Conservation (phyloP, 495 filamentous ascomycete genomes). For the Schizothecium vesticola region DNA sequence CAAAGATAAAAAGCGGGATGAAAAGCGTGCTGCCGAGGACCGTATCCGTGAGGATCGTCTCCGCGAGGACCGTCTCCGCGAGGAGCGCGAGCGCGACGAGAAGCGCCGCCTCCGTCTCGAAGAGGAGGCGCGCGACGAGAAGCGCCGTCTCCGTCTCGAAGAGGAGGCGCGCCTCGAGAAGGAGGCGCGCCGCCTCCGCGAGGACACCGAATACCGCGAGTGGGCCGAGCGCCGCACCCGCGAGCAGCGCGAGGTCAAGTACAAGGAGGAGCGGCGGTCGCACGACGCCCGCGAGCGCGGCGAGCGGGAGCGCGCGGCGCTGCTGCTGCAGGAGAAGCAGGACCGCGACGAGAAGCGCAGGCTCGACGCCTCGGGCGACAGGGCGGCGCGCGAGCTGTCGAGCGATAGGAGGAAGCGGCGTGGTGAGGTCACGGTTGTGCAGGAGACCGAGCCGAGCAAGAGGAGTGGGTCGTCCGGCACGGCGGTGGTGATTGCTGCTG, state of each 20-base stretch:
- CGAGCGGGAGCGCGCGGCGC: constrained; percentile 12
- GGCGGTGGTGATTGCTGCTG: neutral
- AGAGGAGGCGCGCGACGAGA: constrained; percentile 15
- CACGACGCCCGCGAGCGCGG: constrained; percentile 21
- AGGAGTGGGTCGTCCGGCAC: neutral
- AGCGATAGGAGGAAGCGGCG: constrained; percentile 19
- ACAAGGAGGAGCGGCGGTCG: constrained; percentile 19
- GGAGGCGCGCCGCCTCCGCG: constrained; percentile 12
- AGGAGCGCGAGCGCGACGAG: neutral
- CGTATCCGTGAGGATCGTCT: neutral
- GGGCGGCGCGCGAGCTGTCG: constrained; percentile 21
- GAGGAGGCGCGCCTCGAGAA: neutral
- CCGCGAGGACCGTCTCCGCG: constrained; percentile 10
- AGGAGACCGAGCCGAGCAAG: constrained; percentile 25
- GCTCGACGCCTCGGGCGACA: constrained; percentile 20
- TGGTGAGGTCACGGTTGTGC: constrained; percentile 17
- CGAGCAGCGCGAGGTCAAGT: constrained; percentile 24
- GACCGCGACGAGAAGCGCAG: constrained; percentile 22
- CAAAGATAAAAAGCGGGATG: constrained; percentile 5
- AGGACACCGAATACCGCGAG: constrained; percentile 11
- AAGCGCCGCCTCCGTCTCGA: neutral
- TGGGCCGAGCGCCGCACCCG: constrained; percentile 20
- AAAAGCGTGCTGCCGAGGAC: constrained; percentile 30
- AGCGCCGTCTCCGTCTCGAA: constrained; percentile 11
- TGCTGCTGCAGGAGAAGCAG: constrained; percentile 12